Percentiles rank a stretch among this genome's conserved stretches.
These are phyloP conservation scores for Cercospora sp. DNA, from an alignment of 2,329 filamentous ascomycete species.

Conservation along the genomic window DNA sequence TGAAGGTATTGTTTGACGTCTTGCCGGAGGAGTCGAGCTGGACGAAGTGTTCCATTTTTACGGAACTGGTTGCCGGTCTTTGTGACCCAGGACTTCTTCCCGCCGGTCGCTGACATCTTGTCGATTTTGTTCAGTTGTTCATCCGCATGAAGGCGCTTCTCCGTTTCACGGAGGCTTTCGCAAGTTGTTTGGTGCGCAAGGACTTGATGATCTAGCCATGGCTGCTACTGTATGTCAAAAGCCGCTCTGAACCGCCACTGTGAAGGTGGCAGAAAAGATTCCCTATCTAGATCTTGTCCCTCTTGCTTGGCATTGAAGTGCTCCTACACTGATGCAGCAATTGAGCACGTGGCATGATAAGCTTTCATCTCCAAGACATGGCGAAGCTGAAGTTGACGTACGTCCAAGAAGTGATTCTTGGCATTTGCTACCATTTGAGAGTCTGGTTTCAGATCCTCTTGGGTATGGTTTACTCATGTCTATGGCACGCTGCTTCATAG, in stretches of 20 bases:
- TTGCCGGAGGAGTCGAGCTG: conserved; percentile 38
- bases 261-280: conserved; percentile 1
- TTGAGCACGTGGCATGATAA: conserved; percentile 9
- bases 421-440: neutral
- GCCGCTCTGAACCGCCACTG: neutral
- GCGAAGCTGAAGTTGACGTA: conserved; percentile 1
- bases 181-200: neutral
- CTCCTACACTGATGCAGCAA: conserved; percentile 2
- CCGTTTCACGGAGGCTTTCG: neutral
- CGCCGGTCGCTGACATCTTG: neutral
- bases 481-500: neutral
- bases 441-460: neutral
- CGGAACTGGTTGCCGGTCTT: neutral
- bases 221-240: neutral
- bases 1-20: conserved; percentile 34
- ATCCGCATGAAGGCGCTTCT: neutral
- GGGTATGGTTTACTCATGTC: neutral
- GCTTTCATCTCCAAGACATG: conserved; percentile 1
- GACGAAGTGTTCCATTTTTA: conserved; percentile 26
- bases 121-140: neutral
- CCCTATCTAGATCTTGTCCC: neutral
- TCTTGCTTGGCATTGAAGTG: neutral
- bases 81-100: neutral
- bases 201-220: neutral
- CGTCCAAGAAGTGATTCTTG: neutral